A percentile compares a stretch with the other conserved stretches of the same genome.
Evolutionary conservation across 495 filamentous ascomycete genomes (phyloP).

Genomic region (Rhizodiscina lignyota): DNA sequence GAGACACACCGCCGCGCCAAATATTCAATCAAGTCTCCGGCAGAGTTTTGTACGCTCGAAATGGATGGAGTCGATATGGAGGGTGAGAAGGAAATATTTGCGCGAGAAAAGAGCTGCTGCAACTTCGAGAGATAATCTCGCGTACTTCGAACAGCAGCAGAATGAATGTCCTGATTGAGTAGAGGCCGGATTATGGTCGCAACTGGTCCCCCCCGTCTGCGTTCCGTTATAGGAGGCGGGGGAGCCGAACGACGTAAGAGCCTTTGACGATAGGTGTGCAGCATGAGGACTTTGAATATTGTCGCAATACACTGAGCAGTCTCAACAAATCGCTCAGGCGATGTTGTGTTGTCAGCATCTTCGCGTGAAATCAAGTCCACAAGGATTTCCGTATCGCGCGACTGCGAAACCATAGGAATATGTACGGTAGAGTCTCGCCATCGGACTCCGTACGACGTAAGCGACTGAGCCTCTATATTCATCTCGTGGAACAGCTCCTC

Average conservation of each 20-base stretch:
- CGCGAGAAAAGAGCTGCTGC: neutral
- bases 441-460: slow-evolving; percentile 49
- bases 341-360: slow-evolving; percentile 14
- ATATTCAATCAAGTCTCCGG: too few relatives aligned
- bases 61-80: too few relatives aligned
- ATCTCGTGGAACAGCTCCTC: slow-evolving; percentile 93
- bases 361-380: slow-evolving; percentile 51
- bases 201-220: too few relatives aligned
- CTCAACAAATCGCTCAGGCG: slow-evolving; percentile 4
- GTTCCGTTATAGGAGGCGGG: slow-evolving; percentile 40
- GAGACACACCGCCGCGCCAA: too few relatives aligned
- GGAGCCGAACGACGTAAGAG: slow-evolving; percentile 42
- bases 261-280: slow-evolving; percentile 52
- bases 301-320: slow-evolving; percentile 40
- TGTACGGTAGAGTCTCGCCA: slow-evolving; percentile 39
- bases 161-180: too few relatives aligned
- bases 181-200: too few relatives aligned
- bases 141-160: too few relatives aligned
- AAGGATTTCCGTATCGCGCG: slow-evolving; percentile 24
- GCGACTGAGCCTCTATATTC: slow-evolving; percentile 55
- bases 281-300: slow-evolving; percentile 52
- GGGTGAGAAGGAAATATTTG: too few relatives aligned
- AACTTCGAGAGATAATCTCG: neutral
- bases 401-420: slow-evolving; percentile 21
- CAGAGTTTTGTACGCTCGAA: too few relatives aligned